Evolutionary conservation across 1,139 yeast genomes (phyloP), one percentile per base, ranked within the genome.

Genomic region (Candida sanyaensis): DNA sequence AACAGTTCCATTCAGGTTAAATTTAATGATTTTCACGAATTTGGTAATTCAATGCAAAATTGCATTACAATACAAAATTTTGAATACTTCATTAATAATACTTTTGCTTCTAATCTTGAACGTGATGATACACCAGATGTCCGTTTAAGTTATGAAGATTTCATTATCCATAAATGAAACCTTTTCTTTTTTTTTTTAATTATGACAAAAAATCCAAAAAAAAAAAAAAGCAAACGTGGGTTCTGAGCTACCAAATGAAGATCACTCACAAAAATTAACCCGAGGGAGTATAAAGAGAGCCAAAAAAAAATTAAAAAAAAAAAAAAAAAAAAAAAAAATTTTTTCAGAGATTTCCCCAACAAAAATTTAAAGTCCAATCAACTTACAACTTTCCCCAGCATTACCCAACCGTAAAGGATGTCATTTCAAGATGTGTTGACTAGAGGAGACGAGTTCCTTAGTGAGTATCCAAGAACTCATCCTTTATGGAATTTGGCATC

Each of bases 381-480:
- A 21, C 37, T 13, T 11, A 11, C 21, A 17, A 17, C 21, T 17
- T 17, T 2, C 21, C 21, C 2, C 2, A 17, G 21, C 21, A 2
- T 17, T 17, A 17, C 3, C 3, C 21, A 17, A 17, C 21, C 3
- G 21, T 17, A 17, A 17, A 17, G 21, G 26, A 88, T 88, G 96
- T 86, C 96, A 1, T 83, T 84, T 55, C 82, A 80, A 46, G 85
- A 78, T 55, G 96, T 90, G 29, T 67, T 87, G 48, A 71, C 77
- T 51, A 71, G 95, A 49, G 98, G 97, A 6, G 88, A 86, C 52
- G 88, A 83, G 30, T 86, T 86, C 60, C 77, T 92, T 37, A 48
- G 62, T 3, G 74, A 76, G 12, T 84, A 86, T 55, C 91, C 96
- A 1, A 69, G 92, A 46, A 66, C 76, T 0, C 68, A 81, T 2